Conservation (phyloP, 306 rosid genomes). For the Elaeagnus macrophylla region DNA sequence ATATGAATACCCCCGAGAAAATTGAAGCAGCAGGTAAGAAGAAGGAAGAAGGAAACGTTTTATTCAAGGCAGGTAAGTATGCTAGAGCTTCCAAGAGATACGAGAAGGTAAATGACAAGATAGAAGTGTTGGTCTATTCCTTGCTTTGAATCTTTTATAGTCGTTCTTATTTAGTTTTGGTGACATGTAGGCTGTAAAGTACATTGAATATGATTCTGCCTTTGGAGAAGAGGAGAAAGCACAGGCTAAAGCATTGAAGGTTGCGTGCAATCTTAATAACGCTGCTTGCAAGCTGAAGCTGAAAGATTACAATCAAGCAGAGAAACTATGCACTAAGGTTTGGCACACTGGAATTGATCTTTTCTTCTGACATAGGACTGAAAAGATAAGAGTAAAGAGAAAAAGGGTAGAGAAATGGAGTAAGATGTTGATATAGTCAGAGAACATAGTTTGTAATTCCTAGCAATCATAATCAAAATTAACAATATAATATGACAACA, state of each 20-base stretch:
- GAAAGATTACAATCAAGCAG: constrained; percentile 40
- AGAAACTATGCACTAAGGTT: constrained; percentile 49
- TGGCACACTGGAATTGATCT: not conserved
- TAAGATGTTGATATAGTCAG: too few species aligned
- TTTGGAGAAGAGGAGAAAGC: constrained; percentile 41
- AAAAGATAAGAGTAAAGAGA: too few species aligned
- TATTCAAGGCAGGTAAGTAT: constrained; percentile 43
- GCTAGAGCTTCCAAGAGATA: constrained; percentile 41
- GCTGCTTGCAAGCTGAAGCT: constrained; percentile 59
- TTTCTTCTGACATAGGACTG: not conserved
- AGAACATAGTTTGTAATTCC: too few species aligned
- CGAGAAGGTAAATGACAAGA: constrained; percentile 33
- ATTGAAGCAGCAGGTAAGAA: constrained; percentile 50
- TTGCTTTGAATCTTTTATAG: not conserved
- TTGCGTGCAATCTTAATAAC: constrained; percentile 49
- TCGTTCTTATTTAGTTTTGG: too few species aligned
- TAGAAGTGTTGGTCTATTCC: too few species aligned
- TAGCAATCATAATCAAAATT: too few species aligned
- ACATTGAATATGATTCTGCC: constrained; percentile 46
- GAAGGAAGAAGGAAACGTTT: constrained; percentile 46
- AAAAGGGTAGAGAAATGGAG: too few species aligned
- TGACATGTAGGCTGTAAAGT: constrained; percentile 38
- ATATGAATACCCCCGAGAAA: constrained; percentile 47
- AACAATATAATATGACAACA: too few species aligned
- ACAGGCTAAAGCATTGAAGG: constrained; percentile 25